A percentile compares a stretch with the other conserved stretches of the same genome.
Conservation (phyloP, 768 basidiomycete genomes). For the Auricularia sp. region DNA sequence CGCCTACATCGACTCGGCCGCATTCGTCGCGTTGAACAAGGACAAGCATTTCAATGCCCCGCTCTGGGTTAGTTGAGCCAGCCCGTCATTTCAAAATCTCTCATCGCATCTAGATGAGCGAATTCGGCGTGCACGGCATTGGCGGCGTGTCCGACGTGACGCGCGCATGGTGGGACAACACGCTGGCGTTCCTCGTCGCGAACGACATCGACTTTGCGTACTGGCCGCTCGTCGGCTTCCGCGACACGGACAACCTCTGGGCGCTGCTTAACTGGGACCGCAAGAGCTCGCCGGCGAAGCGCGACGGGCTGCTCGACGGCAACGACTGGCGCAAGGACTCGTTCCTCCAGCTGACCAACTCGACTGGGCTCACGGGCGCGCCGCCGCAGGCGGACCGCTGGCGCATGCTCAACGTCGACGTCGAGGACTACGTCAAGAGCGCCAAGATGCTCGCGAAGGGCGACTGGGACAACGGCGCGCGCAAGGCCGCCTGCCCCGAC, state of each 20-base stretch:
- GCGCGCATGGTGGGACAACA: constrained; percentile 3
- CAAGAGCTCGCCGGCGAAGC: not conserved
- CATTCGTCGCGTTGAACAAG: constrained; percentile 1
- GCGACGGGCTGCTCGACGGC: constrained; percentile 1
- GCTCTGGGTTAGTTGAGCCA: constrained; percentile 1
- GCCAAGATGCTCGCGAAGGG: not conserved
- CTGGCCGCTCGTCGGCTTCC: constrained; percentile 7
- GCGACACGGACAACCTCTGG: constrained; percentile 6
- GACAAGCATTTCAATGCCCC: constrained; percentile 2
- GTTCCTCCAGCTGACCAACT: constrained; percentile 1
- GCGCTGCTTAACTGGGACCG: constrained; percentile 3
- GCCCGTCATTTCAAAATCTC: not conserved
- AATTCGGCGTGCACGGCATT: not conserved
- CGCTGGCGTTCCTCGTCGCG: not conserved
- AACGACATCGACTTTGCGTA: constrained; percentile 7
- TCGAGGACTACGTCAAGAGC: constrained; percentile 7
- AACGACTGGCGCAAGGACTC: constrained; percentile 6
- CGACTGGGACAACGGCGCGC: constrained; percentile 7
- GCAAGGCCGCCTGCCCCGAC: constrained; percentile 3
- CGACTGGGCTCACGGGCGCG: not conserved
- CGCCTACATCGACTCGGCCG: not conserved
- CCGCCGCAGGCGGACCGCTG: not conserved
- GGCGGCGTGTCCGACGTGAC: not conserved
- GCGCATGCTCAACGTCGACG: constrained; percentile 5
- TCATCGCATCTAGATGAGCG: not conserved